These are phyloP conservation scores for Debaryomyces subglobosus DNA, from an alignment of 1,139 yeast genomes.

Conservation along the genomic window DNA sequence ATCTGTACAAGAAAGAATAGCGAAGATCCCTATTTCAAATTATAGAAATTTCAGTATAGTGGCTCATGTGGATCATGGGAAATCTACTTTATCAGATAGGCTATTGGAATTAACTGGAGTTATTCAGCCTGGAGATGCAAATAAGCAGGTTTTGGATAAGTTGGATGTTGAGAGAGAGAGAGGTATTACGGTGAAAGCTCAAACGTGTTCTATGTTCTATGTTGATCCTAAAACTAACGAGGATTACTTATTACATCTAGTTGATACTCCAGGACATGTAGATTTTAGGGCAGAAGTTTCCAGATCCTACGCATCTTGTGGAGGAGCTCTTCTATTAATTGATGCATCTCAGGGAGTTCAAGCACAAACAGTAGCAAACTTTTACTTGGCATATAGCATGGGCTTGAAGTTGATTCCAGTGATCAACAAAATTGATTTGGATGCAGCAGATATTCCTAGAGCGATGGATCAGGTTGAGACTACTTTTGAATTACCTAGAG, in stretches of 20 bases:
- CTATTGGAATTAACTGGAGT: conserved; percentile 88
- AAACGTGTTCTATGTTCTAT: conserved; percentile 92
- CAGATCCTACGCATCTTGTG: conserved; percentile 92
- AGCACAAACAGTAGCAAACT: conserved; percentile 97
- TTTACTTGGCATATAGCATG: conserved; percentile 85
- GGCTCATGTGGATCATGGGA: conserved; percentile 98
- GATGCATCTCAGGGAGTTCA: conserved; percentile 97
- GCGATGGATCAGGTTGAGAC: conserved; percentile 83
- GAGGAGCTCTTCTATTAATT: conserved; percentile 86
- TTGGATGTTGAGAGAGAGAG: conserved; percentile 93
- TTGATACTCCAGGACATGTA: conserved; percentile 98
- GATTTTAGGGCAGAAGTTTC: conserved; percentile 95
- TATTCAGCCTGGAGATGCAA: conserved; percentile 70
- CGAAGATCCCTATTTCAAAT: conserved; percentile 75
- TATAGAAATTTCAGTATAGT: conserved; percentile 92
- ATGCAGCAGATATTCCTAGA: conserved; percentile 79
- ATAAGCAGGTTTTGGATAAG: conserved; percentile 86
- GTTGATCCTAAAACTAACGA: conserved; percentile 55
- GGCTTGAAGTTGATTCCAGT: conserved; percentile 84
- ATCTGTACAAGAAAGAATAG: conserved; percentile 56
- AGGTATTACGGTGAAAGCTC: conserved; percentile 97
- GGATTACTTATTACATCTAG: conserved; percentile 84
- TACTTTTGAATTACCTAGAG: conserved; percentile 76
- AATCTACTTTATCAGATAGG: conserved; percentile 88
- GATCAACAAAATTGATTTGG: conserved; percentile 89